Base-by-base conservation (phyloP, 1,139 yeast genomes). In the Blastobotrys malaysiensis region DNA sequence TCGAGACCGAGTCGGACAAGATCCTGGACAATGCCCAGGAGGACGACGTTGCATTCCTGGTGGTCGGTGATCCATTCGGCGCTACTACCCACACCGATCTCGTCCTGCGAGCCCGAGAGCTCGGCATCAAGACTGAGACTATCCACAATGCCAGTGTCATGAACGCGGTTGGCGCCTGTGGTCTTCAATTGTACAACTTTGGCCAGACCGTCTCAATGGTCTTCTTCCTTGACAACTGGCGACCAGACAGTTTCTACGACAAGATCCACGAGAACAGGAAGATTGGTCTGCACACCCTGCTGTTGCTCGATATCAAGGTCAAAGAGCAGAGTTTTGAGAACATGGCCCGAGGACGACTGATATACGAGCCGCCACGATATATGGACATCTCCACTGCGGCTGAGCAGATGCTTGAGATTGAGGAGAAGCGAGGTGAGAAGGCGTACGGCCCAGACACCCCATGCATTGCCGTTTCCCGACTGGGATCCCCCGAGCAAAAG, bases 131-230 rank as follows among this genome's bases (percentile, higher is more conserved):
- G 55, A 89, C 88, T 48, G 95, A 88, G 66, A 81, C 88, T 51
- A 82, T 93, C 56, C 99, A 93, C 73, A 93, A 93, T 71, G 99
- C 99, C 2, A 88, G 96, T 21, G 95, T 93, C 20, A 90, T 93
- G 97, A 93, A 93, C 69, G 99, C 99, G 0, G 96, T 93, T 21
- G 99, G 99, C 13, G 96, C 97, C 1, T 90, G 97, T 74, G 99
- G 99, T 21, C 78, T 93, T 60, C 99, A 93, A 70, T 78, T 93
- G 57, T 93, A 93, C 72, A 91, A 87, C 64, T 93, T 91, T 72
- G 99, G 99, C 7, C 99, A 93, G 73, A 90, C 98, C 13, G 95
- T 93, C 14, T 89, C 97, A 1, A 78, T 93, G 68, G 99, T 93
- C 3, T 93, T 93, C 69, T 93, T 93, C 78, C 91, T 97, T 24